phyloP scores from a whole-genome alignment of 1,284 basidiomycete genomes.

The Ceratobasidium sp. region DNA sequence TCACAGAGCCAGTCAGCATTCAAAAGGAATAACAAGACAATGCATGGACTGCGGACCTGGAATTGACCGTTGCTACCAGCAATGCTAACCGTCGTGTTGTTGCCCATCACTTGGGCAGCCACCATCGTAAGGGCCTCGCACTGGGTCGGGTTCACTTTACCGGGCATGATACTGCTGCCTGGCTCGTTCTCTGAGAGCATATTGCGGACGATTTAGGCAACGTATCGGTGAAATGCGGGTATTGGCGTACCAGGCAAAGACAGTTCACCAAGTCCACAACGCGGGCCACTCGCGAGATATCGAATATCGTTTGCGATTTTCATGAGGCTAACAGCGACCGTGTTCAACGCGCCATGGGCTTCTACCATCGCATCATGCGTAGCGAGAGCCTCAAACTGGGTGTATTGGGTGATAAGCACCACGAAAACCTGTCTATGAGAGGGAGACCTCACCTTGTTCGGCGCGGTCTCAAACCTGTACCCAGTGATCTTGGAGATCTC shows the following conservation, averaged over 20 bases:
- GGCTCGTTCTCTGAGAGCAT: constrained; percentile 87
- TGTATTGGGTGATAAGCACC: background rate
- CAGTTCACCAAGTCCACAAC: constrained; percentile 97
- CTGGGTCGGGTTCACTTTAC: constrained; percentile 99
- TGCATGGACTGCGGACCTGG: constrained; percentile 69
- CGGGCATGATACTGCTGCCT: constrained; percentile 99
- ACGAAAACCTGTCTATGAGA: background rate
- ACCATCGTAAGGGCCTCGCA: constrained; percentile 99
- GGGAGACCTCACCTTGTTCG: constrained; percentile 84
- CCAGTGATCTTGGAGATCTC: constrained; percentile 96
- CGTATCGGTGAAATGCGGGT: too few species aligned
- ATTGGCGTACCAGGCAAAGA: constrained; percentile 69
- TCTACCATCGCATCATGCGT: constrained; percentile 98
- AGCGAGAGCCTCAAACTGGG: constrained; percentile 96
- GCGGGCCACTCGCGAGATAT: constrained; percentile 96
- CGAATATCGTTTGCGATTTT: constrained; percentile 99
- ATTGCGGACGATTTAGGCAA: too few species aligned
- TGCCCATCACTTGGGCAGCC: constrained; percentile 98
- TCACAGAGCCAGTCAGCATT: background rate
- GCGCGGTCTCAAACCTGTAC: constrained; percentile 92
- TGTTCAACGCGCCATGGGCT: constrained; percentile 96
- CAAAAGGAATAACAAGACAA: background rate
- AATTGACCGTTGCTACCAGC: constrained; percentile 98
- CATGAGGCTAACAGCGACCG: constrained; percentile 95
- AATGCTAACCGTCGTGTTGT: constrained; percentile 93